Evolutionary conservation across 495 filamentous ascomycete genomes (phyloP).

Genomic region (Schizothecium vesticola): DNA sequence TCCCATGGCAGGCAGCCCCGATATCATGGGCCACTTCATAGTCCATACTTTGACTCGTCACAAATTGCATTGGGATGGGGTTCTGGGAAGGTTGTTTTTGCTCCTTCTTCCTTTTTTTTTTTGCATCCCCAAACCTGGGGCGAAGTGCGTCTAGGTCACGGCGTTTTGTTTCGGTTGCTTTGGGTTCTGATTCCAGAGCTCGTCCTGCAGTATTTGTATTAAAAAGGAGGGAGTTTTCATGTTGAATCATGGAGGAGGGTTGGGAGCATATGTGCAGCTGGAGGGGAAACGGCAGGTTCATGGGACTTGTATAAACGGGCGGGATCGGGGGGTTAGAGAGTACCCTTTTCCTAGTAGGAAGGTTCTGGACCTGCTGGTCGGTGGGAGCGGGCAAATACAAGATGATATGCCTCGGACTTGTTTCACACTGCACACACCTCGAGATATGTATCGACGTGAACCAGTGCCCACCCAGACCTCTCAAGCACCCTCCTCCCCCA

Average conservation of each 20-base stretch:
- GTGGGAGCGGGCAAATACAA: neutral
- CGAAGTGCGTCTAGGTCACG: conserved; percentile 4
- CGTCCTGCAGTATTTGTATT: conserved; percentile 1
- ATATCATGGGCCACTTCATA: neutral
- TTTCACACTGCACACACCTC: neutral
- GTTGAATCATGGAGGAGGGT: neutral
- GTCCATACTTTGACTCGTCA: conserved; percentile 5
- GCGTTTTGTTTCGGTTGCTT: conserved; percentile 19
- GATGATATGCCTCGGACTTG: neutral
- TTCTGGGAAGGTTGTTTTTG: conserved; percentile 8
- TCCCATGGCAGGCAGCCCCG: neutral
- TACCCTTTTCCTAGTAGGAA: neutral
- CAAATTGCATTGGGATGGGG: conserved; percentile 24
- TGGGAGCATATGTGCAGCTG: neutral
- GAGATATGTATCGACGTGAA: neutral
- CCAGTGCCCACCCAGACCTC: neutral
- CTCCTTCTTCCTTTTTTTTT: neutral
- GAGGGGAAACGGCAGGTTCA: neutral
- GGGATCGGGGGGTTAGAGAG: neutral
- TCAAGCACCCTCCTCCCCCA: conserved; percentile 47
- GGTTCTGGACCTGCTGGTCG: neutral
- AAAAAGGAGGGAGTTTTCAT: neutral
- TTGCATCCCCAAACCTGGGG: conserved; percentile 17
- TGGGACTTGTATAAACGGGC: neutral
- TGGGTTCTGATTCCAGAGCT: neutral